phyloP scores from a whole-genome alignment of 305 asterid genomes.

The Ilex paraguariensis region DNA sequence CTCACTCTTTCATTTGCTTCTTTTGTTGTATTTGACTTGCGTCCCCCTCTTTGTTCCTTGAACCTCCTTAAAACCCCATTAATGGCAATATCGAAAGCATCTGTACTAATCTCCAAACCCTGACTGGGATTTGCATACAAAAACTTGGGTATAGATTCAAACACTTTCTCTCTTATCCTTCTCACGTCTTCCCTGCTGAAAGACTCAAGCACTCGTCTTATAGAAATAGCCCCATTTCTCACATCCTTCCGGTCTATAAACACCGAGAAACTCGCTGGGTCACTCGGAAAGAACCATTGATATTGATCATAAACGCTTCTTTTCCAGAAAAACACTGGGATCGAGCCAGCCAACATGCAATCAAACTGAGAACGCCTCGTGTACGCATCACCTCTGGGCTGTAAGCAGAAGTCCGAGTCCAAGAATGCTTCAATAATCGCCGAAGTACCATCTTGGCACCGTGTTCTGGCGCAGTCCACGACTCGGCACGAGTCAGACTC shows the following conservation, averaged over 20 bases:
- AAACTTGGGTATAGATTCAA: slow-evolving; percentile 45
- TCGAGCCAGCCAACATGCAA: slow-evolving; percentile 80
- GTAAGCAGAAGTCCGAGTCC: slow-evolving; percentile 66
- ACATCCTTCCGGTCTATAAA: slow-evolving; percentile 57
- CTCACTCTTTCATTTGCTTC: too few species aligned
- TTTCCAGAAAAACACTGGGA: slow-evolving; percentile 77
- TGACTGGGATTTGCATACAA: slow-evolving; percentile 40
- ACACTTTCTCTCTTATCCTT: slow-evolving; percentile 53
- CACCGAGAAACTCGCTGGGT: slow-evolving; percentile 62
- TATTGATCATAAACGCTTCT: slow-evolving; percentile 67
- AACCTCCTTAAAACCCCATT: slow-evolving; percentile 58
- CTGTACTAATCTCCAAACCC: slow-evolving; percentile 53
- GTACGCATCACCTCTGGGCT: slow-evolving; percentile 74
- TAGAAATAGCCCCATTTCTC: slow-evolving; percentile 36
- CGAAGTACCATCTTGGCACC: slow-evolving; percentile 56
- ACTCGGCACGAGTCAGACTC: slow-evolving; percentile 47
- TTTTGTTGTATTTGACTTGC: too few species aligned
- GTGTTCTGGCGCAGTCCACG: slow-evolving; percentile 52
- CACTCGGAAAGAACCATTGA: slow-evolving; percentile 56
- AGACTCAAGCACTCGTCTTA: slow-evolving; percentile 39
- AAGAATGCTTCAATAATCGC: slow-evolving; percentile 54
- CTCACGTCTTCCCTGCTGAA: slow-evolving; percentile 35
- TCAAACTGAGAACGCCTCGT: slow-evolving; percentile 72
- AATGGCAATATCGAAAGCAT: slow-evolving; percentile 73
- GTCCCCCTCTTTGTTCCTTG: slow-evolving; percentile 26